A percentile compares a stretch with the other conserved stretches of the same genome.
Evolutionary conservation across 129 eudicot genomes (phyloP).

Genomic region (Lactuca saligna): DNA sequence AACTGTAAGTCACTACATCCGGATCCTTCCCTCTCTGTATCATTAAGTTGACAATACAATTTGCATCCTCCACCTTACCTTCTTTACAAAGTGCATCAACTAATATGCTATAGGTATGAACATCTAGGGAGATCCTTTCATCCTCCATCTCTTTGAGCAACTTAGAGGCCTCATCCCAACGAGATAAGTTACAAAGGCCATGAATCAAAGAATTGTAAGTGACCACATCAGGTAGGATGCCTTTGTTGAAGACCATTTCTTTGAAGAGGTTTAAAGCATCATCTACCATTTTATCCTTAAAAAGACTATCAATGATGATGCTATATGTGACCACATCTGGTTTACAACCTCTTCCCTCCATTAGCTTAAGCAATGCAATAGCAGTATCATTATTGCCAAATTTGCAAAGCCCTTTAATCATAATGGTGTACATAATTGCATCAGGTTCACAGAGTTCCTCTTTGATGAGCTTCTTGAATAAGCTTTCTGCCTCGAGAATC

Average conservation of each 20-base stretch:
- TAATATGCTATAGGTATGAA: conserved; percentile 16
- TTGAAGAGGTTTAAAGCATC: no score
- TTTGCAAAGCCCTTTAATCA: conserved; percentile 9
- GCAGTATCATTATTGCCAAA: no score
- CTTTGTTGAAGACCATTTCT: no score
- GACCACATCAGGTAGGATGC: no score
- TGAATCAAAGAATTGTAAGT: no score
- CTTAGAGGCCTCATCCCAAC: conserved; percentile 25
- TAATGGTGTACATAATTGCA: conserved; percentile 30
- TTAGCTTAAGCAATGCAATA: no score
- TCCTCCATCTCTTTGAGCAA: conserved; percentile 29
- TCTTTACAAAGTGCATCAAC: conserved; percentile 44
- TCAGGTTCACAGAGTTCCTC: conserved; percentile 20
- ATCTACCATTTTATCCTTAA: no score
- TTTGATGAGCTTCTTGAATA: conserved; percentile 22
- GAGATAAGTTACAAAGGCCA: conserved; percentile 29
- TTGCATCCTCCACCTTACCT: conserved; percentile 32
- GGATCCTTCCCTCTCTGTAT: no score
- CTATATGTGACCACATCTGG: no score
- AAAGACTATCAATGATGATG: no score
- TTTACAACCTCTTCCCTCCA: no score
- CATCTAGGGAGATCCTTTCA: conserved; percentile 3
- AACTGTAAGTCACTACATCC: no score
- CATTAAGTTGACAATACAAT: neutral
- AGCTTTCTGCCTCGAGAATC: neutral